Conservation (phyloP, 2,329 filamentous ascomycete species). For the Trichoderma sp. region DNA sequence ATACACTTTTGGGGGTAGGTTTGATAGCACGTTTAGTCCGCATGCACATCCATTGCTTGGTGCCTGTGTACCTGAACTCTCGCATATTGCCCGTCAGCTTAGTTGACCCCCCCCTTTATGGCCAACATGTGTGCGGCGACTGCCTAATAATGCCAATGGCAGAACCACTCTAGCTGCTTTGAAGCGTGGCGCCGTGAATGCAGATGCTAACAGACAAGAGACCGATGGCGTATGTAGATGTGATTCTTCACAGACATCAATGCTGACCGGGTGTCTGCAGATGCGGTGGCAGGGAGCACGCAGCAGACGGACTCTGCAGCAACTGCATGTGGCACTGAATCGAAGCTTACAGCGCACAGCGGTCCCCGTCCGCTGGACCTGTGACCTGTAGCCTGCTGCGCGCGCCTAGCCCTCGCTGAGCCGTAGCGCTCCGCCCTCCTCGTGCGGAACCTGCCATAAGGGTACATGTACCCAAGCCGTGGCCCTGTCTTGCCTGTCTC, state of each 20-base stretch:
- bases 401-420: constrained; percentile 16
- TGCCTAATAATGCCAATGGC: background rate
- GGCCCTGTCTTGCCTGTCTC: constrained; percentile 20
- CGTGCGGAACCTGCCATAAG: constrained; percentile 16
- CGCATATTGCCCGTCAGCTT: background rate
- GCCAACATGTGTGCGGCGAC: background rate
- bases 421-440: constrained; percentile 21
- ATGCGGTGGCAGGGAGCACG: background rate
- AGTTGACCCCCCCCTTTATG: background rate
- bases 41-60: background rate
- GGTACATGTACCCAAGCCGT: background rate
- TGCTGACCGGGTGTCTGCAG: background rate
- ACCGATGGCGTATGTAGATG: background rate
- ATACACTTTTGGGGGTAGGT: background rate
- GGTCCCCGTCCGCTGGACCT: background rate
- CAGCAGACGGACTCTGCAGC: background rate
- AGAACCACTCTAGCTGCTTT: background rate
- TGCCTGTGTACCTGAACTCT: background rate
- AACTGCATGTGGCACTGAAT: background rate
- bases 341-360: background rate
- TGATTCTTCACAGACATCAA: background rate
- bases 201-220: background rate
- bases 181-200: background rate
- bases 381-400: constrained; percentile 15
- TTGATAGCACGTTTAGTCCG: background rate